These are phyloP conservation scores for Sporisorium graminicola DNA, from an alignment of 1,284 basidiomycete species.

Conservation along the genomic window DNA sequence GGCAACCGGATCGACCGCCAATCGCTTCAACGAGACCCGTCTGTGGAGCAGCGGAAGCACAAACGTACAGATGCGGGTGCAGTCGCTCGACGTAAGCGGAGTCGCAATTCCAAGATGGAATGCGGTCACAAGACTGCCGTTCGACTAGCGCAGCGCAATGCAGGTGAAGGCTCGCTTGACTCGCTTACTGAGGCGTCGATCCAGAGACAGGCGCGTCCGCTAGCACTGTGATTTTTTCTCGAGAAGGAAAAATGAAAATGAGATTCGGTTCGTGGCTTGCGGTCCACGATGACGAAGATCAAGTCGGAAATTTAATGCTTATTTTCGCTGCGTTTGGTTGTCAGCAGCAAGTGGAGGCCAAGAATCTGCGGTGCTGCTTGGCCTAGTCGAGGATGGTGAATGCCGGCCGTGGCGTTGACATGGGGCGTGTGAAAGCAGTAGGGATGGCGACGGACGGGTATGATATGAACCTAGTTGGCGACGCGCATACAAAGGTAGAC, in stretches of 20 bases:
- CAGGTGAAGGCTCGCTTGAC: neutral
- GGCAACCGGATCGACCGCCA: neutral
- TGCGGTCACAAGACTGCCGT: conserved; percentile 3
- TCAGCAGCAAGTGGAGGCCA: conserved; percentile 10
- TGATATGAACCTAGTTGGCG: neutral
- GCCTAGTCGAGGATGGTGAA: neutral
- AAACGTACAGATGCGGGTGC: neutral
- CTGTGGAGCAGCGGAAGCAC: neutral
- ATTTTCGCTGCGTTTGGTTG: no score
- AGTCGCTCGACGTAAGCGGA: neutral
- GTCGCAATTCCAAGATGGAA: neutral
- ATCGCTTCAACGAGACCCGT: neutral
- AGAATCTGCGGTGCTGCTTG: neutral
- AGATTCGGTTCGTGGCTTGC: conserved; percentile 8
- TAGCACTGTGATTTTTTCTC: neutral
- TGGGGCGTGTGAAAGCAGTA: neutral
- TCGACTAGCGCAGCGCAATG: neutral
- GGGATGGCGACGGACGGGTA: neutral
- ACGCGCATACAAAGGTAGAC: neutral
- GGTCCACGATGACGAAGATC: conserved; percentile 7
- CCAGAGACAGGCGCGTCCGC: neutral
- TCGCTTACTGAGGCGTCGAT: conserved; percentile 7
- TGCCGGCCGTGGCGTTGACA: neutral
- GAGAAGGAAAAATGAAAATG: no score
- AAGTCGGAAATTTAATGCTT: neutral